Base-by-base conservation (phyloP, 2,329 filamentous ascomycete species). In the Paraphaeosphaeria sporulosa region DNA sequence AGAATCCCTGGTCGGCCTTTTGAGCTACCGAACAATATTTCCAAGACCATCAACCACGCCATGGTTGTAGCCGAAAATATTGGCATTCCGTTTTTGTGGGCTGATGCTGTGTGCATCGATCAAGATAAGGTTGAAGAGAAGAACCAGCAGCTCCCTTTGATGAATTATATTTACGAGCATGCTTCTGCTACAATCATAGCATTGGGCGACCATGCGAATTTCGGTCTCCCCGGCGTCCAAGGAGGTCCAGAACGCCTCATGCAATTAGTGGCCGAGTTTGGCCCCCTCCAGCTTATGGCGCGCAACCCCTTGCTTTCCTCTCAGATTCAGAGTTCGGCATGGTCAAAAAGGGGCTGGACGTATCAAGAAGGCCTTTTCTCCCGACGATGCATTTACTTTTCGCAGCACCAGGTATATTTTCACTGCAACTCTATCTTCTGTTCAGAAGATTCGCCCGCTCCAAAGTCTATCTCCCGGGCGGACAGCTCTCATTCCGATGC, bases 341-440 rank as follows among this genome's bases (percentile, higher is more conserved):
- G 53, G 53, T 30, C 30, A 27, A 38, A 27, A 9, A 42, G 53
- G 15, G 44, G 53, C 1, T 55, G 53, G 53, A 55, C 53, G 7
- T 55, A 43, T 19, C 53, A 55, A 43, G 53, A 55, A 34, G 27
- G 43, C 15, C n/a, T 55, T 13, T 55, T 55, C n/a, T 48, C 53
- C 19, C 13, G 53, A 15, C 7, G 53, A 17, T 48, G 53, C 42
- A 48, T 55, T 7, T 48, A 40, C 42, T 55, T 55, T 19, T 47
- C 53, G 17, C 9, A 47, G 15, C 53, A 55, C 15, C 53, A 55
- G 21, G 53, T 55, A 4, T 55, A 55, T 23, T 55, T 48, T 10
- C 53, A 55, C 7, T 55, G 53, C 19, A 55, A 48, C 13, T 7
- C 0, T 3, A 47, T 55, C 27, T 5, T 55, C 17, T 55, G 53